Evolutionary conservation across 345 rosid genomes (phyloP), one percentile per base, ranked within the genome.

Genomic region (Camelina neglecta): DNA sequence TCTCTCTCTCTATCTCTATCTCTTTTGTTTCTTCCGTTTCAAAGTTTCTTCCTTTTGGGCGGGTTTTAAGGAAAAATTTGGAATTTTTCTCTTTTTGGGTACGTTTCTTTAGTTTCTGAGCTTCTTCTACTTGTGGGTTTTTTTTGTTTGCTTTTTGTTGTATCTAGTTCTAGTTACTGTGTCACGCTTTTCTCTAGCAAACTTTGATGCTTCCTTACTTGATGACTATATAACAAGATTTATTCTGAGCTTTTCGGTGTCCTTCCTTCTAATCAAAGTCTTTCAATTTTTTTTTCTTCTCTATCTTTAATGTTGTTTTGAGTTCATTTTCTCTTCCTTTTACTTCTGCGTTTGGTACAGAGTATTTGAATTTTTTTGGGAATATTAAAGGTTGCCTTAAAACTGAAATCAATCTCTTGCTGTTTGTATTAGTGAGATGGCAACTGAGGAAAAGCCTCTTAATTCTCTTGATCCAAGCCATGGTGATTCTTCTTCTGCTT

Each of bases 61-160:
- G 77, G 66, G 77, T 51, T 68, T 73, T 53, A 65, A 68, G 72
- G 65, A 73, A 59, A n/a, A 23, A 67, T 78, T 78, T 67, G 65
- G 41, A 70, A 16, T 4, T 65, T 72, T 31, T 58, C 76, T 62
- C 59, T 24, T 70, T 56, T 63, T 36, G 2, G 35, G 36, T 61
- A 63, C 67, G 72, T 65, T 65, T 70, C 69, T 64, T 60, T 69
- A 11, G 1, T 12, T 75, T 62, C 71, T 63, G 44, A 20, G 70
- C 51, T 67, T 50, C 72, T 54, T 77, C 11, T 47, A 63, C 13
- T 47, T 56, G 49, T 75, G 57, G 67, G 62, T 42, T 75, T 26
- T 75, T 54, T 63, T 36, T 36, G 2, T 3, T 29, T 29, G 31
- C 31, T 44, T 49, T 45, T 76, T 54, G 69, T 76, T 54, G 58